These are phyloP conservation scores for Calonectria pauciramosa DNA, from an alignment of 2,329 filamentous ascomycete genomes.

Conservation along the genomic window DNA sequence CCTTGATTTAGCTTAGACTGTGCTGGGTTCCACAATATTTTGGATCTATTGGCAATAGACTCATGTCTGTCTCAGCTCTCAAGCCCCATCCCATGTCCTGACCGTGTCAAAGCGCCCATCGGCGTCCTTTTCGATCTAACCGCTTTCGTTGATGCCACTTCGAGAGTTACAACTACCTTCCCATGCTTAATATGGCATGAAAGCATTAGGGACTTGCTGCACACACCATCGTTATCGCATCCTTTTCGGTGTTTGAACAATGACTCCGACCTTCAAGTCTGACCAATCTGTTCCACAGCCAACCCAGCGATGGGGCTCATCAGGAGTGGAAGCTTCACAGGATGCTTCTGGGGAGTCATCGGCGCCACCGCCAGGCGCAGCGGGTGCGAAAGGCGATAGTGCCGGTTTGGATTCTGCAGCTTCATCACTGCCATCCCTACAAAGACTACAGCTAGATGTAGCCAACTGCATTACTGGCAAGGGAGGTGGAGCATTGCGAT, in stretches of 20 bases:
- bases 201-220: neutral
- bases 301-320: neutral
- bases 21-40: neutral
- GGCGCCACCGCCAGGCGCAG: neutral
- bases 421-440: neutral
- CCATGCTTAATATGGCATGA: neutral
- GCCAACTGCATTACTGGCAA: neutral
- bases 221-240: neutral
- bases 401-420: neutral
- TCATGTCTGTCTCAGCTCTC: neutral
- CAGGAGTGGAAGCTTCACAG: neutral
- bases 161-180: neutral
- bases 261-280: neutral
- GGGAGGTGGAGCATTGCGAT: constrained; percentile 5
- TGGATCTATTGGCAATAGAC: neutral
- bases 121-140: neutral
- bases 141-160: neutral
- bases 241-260: neutral
- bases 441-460: neutral
- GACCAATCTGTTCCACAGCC: neutral
- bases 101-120: too few relatives aligned
- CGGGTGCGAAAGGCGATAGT: neutral
- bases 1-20: neutral
- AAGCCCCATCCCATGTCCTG: neutral
- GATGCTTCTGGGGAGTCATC: neutral